These are phyloP conservation scores for Stereocaulon alpinum DNA, from an alignment of 495 filamentous ascomycete genomes.

Conservation along the genomic window DNA sequence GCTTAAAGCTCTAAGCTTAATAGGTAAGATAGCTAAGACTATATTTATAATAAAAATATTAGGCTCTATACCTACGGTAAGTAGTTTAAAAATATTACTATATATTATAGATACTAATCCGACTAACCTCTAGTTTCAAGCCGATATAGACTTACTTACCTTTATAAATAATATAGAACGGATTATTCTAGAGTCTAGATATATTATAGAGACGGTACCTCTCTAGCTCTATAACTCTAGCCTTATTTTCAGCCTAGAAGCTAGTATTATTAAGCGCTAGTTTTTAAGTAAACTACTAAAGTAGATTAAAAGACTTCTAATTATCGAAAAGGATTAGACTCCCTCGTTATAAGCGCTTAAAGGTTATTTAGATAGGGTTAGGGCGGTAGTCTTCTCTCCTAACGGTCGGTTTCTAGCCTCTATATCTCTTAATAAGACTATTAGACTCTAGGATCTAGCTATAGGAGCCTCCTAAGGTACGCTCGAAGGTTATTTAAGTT, in stretches of 20 bases:
- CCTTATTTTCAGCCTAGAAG: constrained; percentile 6
- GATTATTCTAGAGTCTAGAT: constrained; percentile 1
- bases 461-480: too few species aligned
- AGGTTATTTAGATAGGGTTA: not conserved
- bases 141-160: not conserved
- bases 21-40: constrained; percentile 15
- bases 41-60: not conserved
- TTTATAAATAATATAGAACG: constrained; percentile 7
- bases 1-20: constrained; percentile 22
- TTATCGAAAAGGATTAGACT: constrained; percentile 11
- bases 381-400: too few species aligned
- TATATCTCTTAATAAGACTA: too few species aligned
- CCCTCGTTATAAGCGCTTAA: constrained; percentile 15
- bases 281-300: not conserved
- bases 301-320: constrained; percentile 12
- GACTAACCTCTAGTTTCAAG: constrained; percentile 2
- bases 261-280: not conserved
- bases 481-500: too few species aligned
- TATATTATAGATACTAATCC: not conserved
- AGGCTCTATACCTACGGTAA: constrained; percentile 3
- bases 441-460: too few species aligned
- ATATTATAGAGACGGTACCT: constrained; percentile 1
- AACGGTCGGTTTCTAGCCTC: too few species aligned
- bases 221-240: constrained; percentile 9
- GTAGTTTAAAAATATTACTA: not conserved